These are phyloP conservation scores for Ophiostoma sp. DNA, from an alignment of 2,329 filamentous ascomycete genomes.

Conservation along the genomic window DNA sequence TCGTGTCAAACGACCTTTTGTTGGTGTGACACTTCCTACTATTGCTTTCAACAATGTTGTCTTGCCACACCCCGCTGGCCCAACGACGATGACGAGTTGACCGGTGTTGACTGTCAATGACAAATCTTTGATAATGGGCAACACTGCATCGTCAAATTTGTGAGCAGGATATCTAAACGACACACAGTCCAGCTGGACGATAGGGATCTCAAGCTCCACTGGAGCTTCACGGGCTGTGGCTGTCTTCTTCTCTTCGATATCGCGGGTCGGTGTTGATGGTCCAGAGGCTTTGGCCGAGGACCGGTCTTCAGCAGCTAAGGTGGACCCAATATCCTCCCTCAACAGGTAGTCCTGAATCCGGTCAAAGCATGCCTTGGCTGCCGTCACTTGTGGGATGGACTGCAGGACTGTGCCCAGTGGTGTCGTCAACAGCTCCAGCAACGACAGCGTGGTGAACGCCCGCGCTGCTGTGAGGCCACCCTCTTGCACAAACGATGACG, in stretches of 20 bases:
- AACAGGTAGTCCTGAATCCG: conserved; percentile 41
- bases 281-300: not conserved
- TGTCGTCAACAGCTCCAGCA: conserved; percentile 7
- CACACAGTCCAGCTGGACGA: not conserved
- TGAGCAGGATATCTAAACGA: not conserved
- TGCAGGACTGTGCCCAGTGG: conserved; percentile 1
- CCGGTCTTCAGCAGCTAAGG: not conserved
- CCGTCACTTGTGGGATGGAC: conserved; percentile 1
- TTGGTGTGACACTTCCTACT: not conserved
- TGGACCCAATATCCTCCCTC: not conserved
- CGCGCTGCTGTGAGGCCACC: not conserved
- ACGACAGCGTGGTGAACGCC: not conserved
- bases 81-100: not conserved
- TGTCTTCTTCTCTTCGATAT: not conserved
- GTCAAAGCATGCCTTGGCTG: conserved; percentile 33
- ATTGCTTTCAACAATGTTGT: not conserved
- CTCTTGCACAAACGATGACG: not conserved
- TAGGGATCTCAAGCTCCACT: no score
- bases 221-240: not conserved
- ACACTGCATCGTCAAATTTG: not conserved
- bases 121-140: not conserved
- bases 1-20: not conserved
- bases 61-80: not conserved
- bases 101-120: not conserved
- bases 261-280: not conserved